These are phyloP conservation scores for Saccharomycopsis malanga DNA, from an alignment of 805 yeast genomes.

Conservation along the genomic window DNA sequence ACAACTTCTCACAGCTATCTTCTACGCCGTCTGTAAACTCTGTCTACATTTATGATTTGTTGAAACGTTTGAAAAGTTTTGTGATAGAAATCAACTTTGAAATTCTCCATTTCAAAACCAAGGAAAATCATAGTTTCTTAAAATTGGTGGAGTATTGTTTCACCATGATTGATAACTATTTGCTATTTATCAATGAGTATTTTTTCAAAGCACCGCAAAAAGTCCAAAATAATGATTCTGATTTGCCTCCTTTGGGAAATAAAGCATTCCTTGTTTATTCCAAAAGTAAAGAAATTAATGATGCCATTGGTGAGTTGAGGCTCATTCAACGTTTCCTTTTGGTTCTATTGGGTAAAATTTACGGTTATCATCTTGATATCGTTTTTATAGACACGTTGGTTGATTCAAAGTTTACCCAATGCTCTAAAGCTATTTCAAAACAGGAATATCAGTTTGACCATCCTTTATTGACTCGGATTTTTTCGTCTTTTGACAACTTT, in stretches of 20 bases:
- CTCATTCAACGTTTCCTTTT: constrained; percentile 42
- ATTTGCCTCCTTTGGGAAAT: constrained; percentile 19
- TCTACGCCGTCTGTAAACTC: constrained; percentile 37
- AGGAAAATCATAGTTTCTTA: constrained; percentile 24
- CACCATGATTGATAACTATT: constrained; percentile 35
- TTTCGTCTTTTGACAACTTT: constrained; percentile 33
- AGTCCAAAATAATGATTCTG: background rate
- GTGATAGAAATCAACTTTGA: constrained; percentile 33
- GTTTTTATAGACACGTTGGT: constrained; percentile 24
- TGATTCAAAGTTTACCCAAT: constrained; percentile 9
- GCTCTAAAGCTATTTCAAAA: constrained; percentile 2
- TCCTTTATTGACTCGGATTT: constrained; percentile 23
- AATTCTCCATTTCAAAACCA: constrained; percentile 20
- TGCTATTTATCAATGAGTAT: constrained; percentile 20
- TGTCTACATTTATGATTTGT: constrained; percentile 34
- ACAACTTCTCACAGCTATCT: constrained; percentile 29
- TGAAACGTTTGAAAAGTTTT: constrained; percentile 30
- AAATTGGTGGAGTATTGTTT: constrained; percentile 37
- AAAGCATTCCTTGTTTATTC: constrained; percentile 17
- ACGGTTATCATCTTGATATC: constrained; percentile 30
- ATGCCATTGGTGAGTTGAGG: constrained; percentile 43
- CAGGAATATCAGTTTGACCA: constrained; percentile 19
- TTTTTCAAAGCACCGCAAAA: constrained; percentile 26
- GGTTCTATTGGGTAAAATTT: constrained; percentile 29
- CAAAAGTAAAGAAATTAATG: constrained; percentile 23